Evolutionary conservation across 1,284 basidiomycete genomes (phyloP).

Genomic region (Fomitiporia mediterranea): DNA sequence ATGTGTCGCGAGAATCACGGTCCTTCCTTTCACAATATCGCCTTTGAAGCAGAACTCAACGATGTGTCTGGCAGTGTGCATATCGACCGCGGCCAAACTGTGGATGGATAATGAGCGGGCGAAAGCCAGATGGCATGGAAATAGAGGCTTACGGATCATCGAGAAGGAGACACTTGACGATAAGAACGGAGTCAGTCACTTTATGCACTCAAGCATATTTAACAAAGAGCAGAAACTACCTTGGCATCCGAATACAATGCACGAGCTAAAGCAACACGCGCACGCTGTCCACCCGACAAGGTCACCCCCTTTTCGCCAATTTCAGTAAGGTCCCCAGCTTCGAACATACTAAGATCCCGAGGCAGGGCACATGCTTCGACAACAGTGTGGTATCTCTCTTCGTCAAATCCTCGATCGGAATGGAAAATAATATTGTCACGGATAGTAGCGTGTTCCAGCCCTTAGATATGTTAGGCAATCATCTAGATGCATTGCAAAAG

Average conservation of each 20-base stretch:
- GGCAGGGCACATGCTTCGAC: conserved; percentile 77
- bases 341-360: conserved; percentile 69
- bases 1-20: conserved; percentile 83
- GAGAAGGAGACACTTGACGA: conserved; percentile 63
- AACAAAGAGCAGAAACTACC: conserved; percentile 30
- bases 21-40: conserved; percentile 57
- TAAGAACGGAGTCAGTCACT: conserved; percentile 23
- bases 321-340: conserved; percentile 81
- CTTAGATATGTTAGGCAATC: conserved; percentile 29
- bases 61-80: conserved; percentile 79
- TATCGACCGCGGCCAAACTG: conserved; percentile 84
- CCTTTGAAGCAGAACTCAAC: conserved; percentile 61
- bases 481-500: conserved; percentile 9
- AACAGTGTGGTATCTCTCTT: conserved; percentile 65
- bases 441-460: conserved; percentile 74
- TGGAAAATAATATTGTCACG: conserved; percentile 82
- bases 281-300: conserved; percentile 77
- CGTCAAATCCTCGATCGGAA: conserved; percentile 57
- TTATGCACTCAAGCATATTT: too few relatives aligned
- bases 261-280: conserved; percentile 66
- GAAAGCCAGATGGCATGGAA: conserved; percentile 9
- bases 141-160: conserved; percentile 68
- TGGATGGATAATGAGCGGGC: conserved; percentile 29
- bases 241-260: conserved; percentile 62
- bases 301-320: conserved; percentile 77